phyloP scores from a whole-genome alignment of 305 asterid species.

The Salvia sclarea region DNA sequence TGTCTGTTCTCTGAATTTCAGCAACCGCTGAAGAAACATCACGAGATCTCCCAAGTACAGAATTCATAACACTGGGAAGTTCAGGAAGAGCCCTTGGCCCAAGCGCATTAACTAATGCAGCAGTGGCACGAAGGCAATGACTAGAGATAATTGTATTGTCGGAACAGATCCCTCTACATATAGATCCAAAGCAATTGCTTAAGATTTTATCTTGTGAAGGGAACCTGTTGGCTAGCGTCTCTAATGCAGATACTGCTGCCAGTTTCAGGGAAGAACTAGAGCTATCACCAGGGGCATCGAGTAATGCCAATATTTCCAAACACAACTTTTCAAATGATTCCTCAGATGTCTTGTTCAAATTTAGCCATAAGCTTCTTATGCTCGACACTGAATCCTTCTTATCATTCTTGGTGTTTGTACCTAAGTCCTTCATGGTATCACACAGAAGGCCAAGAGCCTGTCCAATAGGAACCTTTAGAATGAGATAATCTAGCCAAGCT shows the following conservation, averaged over 20 bases:
- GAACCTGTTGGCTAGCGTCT: slow-evolving; percentile 58
- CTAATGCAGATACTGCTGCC: slow-evolving; percentile 72
- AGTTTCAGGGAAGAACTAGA: slow-evolving; percentile 58
- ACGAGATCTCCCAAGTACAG: slow-evolving; percentile 49
- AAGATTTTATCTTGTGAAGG: slow-evolving; percentile 65
- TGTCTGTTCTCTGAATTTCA: slow-evolving; percentile 33
- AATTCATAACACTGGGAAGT: slow-evolving; percentile 74
- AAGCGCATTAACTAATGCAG: slow-evolving; percentile 75
- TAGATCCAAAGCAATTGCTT: slow-evolving; percentile 67
- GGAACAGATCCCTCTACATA: slow-evolving; percentile 59
- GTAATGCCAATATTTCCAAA: slow-evolving; percentile 53
- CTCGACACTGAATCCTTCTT: slow-evolving; percentile 51
- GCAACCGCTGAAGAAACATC: slow-evolving; percentile 39
- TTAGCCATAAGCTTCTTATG: slow-evolving; percentile 60
- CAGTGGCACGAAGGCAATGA: slow-evolving; percentile 71
- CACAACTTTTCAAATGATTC: slow-evolving; percentile 55
- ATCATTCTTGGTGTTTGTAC: slow-evolving; percentile 39
- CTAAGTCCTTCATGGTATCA: slow-evolving; percentile 66
- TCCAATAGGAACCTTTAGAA: slow-evolving; percentile 19
- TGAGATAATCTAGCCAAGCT: slow-evolving; percentile 19
- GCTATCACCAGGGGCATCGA: slow-evolving; percentile 52
- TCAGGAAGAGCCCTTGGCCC: slow-evolving; percentile 79
- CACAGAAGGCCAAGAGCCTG: slow-evolving; percentile 90
- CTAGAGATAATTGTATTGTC: slow-evolving; percentile 62
- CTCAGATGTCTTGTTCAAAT: slow-evolving; percentile 52